A percentile compares a stretch with the other conserved stretches of the same genome.
phyloP scores from a whole-genome alignment of 148 eudicot species.

The Euryodendron excelsum region DNA sequence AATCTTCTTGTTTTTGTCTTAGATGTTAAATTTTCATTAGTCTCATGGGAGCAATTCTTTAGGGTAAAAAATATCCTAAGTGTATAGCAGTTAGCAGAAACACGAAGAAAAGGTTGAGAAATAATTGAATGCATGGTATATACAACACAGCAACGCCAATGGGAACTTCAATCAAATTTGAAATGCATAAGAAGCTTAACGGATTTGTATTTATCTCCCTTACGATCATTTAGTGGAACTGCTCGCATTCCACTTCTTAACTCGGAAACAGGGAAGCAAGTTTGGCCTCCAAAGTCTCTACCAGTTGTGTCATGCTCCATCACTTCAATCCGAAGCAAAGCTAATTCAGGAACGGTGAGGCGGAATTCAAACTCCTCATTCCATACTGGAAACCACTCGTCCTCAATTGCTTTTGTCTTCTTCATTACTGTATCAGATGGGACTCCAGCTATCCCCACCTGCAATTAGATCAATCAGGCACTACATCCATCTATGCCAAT shows the following conservation, averaged over 20 bases:
- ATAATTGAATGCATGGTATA: too few relatives aligned
- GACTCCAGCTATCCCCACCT: constrained; percentile 45
- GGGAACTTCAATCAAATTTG: constrained; percentile 27
- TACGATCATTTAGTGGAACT: constrained; percentile 35
- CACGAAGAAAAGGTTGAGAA: too few relatives aligned
- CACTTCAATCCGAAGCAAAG: constrained; percentile 48
- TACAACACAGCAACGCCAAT: too few relatives aligned
- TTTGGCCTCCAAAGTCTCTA: constrained; percentile 59
- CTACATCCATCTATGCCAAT: too few relatives aligned
- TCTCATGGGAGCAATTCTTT: too few relatives aligned
- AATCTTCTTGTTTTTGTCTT: too few relatives aligned
- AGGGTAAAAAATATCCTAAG: too few relatives aligned
- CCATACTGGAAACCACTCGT: constrained; percentile 59
- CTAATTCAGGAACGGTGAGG: constrained; percentile 49
- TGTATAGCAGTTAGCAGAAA: too few relatives aligned
- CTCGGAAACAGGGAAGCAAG: constrained; percentile 52
- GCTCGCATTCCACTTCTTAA: constrained; percentile 48
- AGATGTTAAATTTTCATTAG: too few relatives aligned
- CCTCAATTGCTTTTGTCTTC: constrained; percentile 43
- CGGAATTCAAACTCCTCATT: constrained; percentile 46
- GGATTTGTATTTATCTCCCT: constrained; percentile 41
- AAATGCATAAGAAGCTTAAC: constrained; percentile 52
- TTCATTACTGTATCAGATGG: constrained; percentile 41
- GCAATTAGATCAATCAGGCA: too few relatives aligned
- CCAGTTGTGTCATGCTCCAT: constrained; percentile 43